phyloP scores from a whole-genome alignment of 306 rosid species.

The Acacia melanoxylon region DNA sequence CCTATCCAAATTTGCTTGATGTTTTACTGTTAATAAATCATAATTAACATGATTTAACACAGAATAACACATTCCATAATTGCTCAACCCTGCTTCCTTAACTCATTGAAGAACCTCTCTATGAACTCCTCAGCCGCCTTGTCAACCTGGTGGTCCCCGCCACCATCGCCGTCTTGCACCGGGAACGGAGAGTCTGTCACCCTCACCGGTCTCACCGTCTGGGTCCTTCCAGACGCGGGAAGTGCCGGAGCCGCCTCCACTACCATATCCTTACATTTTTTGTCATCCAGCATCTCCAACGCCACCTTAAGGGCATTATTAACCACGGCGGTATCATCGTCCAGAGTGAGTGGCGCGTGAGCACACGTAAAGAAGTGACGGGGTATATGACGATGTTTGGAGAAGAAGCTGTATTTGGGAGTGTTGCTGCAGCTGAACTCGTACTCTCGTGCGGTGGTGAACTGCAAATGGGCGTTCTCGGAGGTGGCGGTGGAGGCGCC shows the following conservation, averaged over 20 bases:
- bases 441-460: constrained; percentile 55
- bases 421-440: constrained; percentile 96
- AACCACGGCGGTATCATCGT: constrained; percentile 44
- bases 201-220: constrained; percentile 66
- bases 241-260: constrained; percentile 55
- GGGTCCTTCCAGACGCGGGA: constrained; percentile 58
- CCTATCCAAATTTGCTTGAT: background rate
- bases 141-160: constrained; percentile 54
- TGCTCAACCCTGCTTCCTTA: constrained; percentile 45
- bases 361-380: constrained; percentile 49
- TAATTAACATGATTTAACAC: background rate
- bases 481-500: constrained; percentile 19
- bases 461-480: background rate
- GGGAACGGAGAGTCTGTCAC: constrained; percentile 91
- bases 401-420: constrained; percentile 46
- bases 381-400: constrained; percentile 46
- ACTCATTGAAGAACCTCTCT: constrained; percentile 60
- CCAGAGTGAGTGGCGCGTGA: constrained; percentile 50
- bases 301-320: constrained; percentile 47
- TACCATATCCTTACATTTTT: background rate
- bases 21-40: background rate
- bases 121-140: constrained; percentile 85
- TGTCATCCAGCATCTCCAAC: constrained; percentile 48
- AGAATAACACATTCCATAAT: background rate
- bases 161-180: constrained; percentile 36